Evolutionary conservation across 2,329 filamentous ascomycete genomes (phyloP).

Genomic region (Sarocladium kiliense): DNA sequence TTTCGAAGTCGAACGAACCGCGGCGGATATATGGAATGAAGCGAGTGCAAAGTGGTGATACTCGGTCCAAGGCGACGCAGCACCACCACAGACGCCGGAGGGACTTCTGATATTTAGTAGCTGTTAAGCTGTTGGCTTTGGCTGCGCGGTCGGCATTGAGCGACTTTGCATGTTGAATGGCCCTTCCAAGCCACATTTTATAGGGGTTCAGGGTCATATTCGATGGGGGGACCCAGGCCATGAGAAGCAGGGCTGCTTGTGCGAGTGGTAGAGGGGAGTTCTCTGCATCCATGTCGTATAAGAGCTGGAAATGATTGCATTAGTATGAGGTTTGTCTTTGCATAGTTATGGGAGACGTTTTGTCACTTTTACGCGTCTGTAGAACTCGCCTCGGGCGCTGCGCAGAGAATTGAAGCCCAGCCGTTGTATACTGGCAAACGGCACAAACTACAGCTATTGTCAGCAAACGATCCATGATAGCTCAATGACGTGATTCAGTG

Average conservation of each 20-base stretch:
- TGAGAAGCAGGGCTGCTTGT: neutral
- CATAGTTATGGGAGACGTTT: neutral
- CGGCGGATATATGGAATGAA: neutral
- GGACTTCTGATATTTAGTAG: neutral
- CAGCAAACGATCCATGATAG: neutral
- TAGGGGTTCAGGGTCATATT: neutral
- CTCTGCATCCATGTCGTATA: neutral
- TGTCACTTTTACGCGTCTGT: neutral
- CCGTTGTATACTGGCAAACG: neutral
- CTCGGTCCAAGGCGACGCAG: neutral
- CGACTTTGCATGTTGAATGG: neutral
- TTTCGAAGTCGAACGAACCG: neutral
- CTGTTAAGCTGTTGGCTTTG: neutral
- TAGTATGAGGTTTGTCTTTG: neutral
- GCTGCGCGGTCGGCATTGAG: neutral
- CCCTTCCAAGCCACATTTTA: neutral
- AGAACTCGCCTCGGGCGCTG: neutral
- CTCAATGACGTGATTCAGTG: neutral
- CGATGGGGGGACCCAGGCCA: neutral
- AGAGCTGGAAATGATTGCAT: neutral
- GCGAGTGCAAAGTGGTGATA: neutral
- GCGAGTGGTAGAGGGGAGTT: neutral
- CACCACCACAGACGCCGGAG: neutral
- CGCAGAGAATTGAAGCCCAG: neutral
- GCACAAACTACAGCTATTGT: neutral